phyloP scores from a whole-genome alignment of 495 filamentous ascomycete genomes.

The Annulohypoxylon maeteangense region DNA sequence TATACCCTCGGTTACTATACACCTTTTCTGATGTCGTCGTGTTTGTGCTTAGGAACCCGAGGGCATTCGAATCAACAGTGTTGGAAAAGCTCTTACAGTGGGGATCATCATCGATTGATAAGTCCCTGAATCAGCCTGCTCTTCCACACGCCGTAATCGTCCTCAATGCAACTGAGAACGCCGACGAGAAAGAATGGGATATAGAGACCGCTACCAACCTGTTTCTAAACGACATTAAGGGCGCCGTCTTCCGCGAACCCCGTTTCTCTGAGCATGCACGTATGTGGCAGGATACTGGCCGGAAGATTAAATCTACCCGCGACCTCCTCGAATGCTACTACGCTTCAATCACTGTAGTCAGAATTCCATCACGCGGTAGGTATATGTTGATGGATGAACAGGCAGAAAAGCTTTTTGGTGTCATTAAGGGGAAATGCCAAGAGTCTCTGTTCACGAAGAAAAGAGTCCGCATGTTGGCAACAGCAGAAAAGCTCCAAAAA shows the following conservation, averaged over 20 bases:
- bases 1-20: neutral
- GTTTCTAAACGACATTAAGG: neutral
- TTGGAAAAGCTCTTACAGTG: neutral
- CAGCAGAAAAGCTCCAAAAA: neutral
- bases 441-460: neutral
- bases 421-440: neutral
- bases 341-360: neutral
- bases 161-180: neutral
- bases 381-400: neutral
- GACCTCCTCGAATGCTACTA: neutral
- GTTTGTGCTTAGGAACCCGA: neutral
- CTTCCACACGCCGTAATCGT: neutral
- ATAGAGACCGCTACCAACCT: neutral
- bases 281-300: neutral
- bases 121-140: neutral
- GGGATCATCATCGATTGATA: neutral
- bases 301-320: neutral
- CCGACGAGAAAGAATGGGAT: neutral
- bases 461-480: neutral
- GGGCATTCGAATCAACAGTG: neutral
- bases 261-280: neutral
- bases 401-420: neutral
- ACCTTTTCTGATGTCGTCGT: neutral
- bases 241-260: neutral
- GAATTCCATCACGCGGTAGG: neutral